These are phyloP conservation scores for Tricholoma sp. DNA, from an alignment of 768 basidiomycete species.

Conservation along the genomic window DNA sequence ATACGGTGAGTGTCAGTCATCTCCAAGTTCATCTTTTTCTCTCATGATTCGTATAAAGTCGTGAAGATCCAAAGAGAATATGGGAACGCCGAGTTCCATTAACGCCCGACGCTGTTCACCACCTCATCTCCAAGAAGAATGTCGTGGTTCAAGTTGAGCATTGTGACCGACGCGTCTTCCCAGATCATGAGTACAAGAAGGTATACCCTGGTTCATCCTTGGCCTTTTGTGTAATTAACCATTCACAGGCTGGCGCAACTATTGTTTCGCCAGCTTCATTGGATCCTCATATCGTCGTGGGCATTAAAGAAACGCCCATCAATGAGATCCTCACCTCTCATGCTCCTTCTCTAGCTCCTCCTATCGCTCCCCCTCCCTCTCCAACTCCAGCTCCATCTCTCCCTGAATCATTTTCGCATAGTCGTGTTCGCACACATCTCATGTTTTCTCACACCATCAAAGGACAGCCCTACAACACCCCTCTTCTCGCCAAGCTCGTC, in stretches of 20 bases:
- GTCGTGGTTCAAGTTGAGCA: slow-evolving; percentile 71
- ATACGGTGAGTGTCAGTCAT: slow-evolving; percentile 18
- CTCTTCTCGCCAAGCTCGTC: slow-evolving; percentile 65
- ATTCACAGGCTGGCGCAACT: slow-evolving; percentile 68
- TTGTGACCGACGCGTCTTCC: slow-evolving; percentile 73
- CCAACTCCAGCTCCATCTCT: slow-evolving; percentile 11
- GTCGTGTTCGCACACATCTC: slow-evolving; percentile 54
- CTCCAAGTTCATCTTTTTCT: background rate
- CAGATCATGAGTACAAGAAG: slow-evolving; percentile 55
- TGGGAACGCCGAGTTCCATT: slow-evolving; percentile 89
- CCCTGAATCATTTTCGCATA: background rate
- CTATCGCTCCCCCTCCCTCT: slow-evolving; percentile 6
- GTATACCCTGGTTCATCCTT: slow-evolving; percentile 28
- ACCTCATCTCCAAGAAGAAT: slow-evolving; percentile 49
- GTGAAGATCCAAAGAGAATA: slow-evolving; percentile 74
- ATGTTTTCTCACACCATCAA: slow-evolving; percentile 95
- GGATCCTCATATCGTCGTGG: slow-evolving; percentile 70
- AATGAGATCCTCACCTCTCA: slow-evolving; percentile 49
- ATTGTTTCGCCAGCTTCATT: slow-evolving; percentile 48
- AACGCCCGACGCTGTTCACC: slow-evolving; percentile 67
- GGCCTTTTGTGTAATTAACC: background rate
- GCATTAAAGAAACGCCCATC: slow-evolving; percentile 86
- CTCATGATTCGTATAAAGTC: slow-evolving; percentile 26
- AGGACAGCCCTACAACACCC: slow-evolving; percentile 82
- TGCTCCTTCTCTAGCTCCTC: slow-evolving; percentile 16